Conservation (phyloP, 2,329 filamentous ascomycete species). For the Geoglossum cookeanum region DNA sequence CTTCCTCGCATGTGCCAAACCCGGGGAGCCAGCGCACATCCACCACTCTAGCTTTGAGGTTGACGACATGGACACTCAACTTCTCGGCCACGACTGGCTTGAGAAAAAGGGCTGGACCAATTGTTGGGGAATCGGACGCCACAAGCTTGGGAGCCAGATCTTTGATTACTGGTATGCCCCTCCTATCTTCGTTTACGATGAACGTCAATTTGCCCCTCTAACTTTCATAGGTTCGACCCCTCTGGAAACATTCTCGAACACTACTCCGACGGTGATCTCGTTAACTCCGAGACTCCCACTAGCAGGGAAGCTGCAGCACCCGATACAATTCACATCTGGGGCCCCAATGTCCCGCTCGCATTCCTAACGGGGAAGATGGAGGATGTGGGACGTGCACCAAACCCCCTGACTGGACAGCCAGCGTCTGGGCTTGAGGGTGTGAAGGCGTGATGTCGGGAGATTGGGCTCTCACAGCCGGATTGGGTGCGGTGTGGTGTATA, state of each 20-base stretch:
- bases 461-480: too few species aligned
- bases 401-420: not conserved
- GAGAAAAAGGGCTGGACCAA: slow-evolving; percentile 39
- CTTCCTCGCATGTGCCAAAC: not conserved
- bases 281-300: slow-evolving; percentile 36
- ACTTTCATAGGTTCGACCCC: slow-evolving; percentile 23
- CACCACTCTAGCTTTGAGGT: slow-evolving; percentile 54
- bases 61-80: slow-evolving; percentile 51
- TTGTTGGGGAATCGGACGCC: slow-evolving; percentile 53
- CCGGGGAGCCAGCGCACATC: slow-evolving; percentile 24
- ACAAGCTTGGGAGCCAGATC: slow-evolving; percentile 50
- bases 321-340: slow-evolving; percentile 24
- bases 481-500: too few species aligned
- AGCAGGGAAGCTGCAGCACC: slow-evolving; percentile 22
- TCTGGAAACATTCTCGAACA: slow-evolving; percentile 20
- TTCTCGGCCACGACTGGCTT: slow-evolving; percentile 51
- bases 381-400: not conserved
- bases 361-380: not conserved
- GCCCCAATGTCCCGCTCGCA: slow-evolving; percentile 19
- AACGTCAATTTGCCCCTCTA: not conserved
- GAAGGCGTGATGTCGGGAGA: not conserved
- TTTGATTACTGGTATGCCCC: slow-evolving; percentile 48
- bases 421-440: not conserved
- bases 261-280: slow-evolving; percentile 50
- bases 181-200: not conserved